These are phyloP conservation scores for Stereum hirsutum DNA, from an alignment of 1,284 basidiomycete species.

Conservation along the genomic window DNA sequence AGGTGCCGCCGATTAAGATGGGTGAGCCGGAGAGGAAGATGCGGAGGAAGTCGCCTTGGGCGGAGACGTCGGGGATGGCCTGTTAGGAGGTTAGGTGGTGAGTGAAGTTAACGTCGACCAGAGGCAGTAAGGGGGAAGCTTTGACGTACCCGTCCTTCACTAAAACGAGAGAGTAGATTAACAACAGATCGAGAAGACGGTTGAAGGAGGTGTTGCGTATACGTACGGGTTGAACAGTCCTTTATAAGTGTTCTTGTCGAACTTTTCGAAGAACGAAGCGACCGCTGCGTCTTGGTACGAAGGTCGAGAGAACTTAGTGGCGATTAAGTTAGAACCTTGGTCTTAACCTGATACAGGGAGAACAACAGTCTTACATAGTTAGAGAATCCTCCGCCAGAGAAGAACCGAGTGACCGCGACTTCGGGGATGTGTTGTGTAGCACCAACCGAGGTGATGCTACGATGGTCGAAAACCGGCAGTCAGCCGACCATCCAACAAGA, in stretches of 20 bases:
- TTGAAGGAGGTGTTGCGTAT: not conserved
- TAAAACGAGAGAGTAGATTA: not conserved
- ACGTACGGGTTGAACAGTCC: conserved; percentile 41
- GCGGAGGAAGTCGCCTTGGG: conserved; percentile 37
- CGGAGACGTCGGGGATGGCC: conserved; percentile 54
- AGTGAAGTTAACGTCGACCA: conserved; percentile 24
- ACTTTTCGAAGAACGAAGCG: conserved; percentile 29
- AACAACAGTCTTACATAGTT: not conserved
- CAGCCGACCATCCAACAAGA: not conserved
- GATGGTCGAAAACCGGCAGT: not conserved
- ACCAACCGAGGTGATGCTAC: conserved; percentile 50
- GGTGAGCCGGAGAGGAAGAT: conserved; percentile 26
- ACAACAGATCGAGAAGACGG: conserved; percentile 5
- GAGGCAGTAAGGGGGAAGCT: not conserved
- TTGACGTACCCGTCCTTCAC: conserved; percentile 1
- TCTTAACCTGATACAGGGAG: no score
- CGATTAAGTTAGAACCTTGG: not conserved
- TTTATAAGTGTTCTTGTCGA: conserved; percentile 37
- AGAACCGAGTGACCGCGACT: conserved; percentile 8
- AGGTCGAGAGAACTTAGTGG: conserved; percentile 48
- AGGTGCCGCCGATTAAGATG: conserved; percentile 39
- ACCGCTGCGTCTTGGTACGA: conserved; percentile 41
- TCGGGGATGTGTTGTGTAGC: conserved; percentile 50
- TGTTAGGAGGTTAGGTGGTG: conserved; percentile 41
- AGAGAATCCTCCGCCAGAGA: not conserved